These are phyloP conservation scores for Sungouiozyma ichnusensis DNA, from an alignment of 805 yeast species.

Conservation along the genomic window DNA sequence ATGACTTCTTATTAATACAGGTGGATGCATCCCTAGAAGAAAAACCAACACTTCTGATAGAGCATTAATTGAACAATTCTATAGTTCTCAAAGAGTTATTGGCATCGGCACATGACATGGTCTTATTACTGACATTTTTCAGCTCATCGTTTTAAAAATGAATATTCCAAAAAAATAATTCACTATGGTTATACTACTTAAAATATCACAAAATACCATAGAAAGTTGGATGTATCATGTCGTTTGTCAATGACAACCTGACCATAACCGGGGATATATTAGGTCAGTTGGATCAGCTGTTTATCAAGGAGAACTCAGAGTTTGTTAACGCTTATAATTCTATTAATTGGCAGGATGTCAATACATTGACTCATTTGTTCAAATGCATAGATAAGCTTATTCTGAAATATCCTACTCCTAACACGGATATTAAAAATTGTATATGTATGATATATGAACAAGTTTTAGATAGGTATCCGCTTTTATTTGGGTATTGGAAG, in stretches of 20 bases:
- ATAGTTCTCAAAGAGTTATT: no score
- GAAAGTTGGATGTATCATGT: no score
- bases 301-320: conserved; percentile 20
- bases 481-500: conserved; percentile 54
- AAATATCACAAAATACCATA: no score
- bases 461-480: conserved; percentile 46
- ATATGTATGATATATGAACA: conserved; percentile 27
- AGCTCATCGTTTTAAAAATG: background rate
- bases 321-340: conserved; percentile 14
- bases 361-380: conserved; percentile 34
- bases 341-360: conserved; percentile 27
- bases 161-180: no score
- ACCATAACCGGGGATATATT: conserved; percentile 6
- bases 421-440: conserved; percentile 18
- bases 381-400: conserved; percentile 26
- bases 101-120: background rate
- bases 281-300: conserved; percentile 16
- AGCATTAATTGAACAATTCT: no score
- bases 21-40: no score
- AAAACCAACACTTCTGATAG: no score
- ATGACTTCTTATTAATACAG: no score
- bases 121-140: background rate
- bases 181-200: background rate
- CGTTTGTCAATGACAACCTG: background rate
- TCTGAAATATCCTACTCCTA: conserved; percentile 27